These are phyloP conservation scores for Pestalotiopsis fici DNA, from an alignment of 2,329 filamentous ascomycete species.

Conservation along the genomic window DNA sequence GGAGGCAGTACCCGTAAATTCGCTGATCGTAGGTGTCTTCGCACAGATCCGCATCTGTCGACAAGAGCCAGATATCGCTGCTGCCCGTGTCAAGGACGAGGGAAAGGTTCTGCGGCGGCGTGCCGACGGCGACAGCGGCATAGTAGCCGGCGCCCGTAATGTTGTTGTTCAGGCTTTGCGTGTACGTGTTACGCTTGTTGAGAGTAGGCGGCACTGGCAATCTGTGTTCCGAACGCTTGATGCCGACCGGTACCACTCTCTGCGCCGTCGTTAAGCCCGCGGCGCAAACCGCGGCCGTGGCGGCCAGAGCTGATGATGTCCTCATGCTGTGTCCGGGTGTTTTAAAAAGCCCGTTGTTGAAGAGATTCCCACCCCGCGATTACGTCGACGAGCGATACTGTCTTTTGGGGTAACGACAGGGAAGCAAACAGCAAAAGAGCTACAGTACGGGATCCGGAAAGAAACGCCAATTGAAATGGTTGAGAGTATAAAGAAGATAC, in stretches of 20 bases:
- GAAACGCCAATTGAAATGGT: too few relatives aligned
- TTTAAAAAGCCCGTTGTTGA: not conserved
- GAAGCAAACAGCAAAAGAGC: too few relatives aligned
- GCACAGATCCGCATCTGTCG: conserved; percentile 39
- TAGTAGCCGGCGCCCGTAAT: conserved; percentile 5
- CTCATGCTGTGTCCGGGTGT: not conserved
- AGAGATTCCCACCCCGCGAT: not conserved
- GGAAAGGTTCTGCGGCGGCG: conserved; percentile 54
- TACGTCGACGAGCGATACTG: not conserved
- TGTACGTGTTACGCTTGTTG: conserved; percentile 3
- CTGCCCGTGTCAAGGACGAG: conserved; percentile 65
- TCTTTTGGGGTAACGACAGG: too few relatives aligned
- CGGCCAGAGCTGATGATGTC: not conserved
- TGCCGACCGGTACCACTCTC: conserved; percentile 4
- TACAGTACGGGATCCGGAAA: too few relatives aligned
- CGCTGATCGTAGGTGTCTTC: conserved; percentile 33
- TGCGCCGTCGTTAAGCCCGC: not conserved
- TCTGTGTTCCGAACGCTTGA: not conserved
- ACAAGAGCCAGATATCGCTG: conserved; percentile 62
- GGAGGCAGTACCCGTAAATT: conserved; percentile 34
- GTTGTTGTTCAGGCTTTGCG: conserved; percentile 6
- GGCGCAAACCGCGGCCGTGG: not conserved
- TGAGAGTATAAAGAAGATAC: too few relatives aligned
- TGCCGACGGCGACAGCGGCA: conserved; percentile 58
- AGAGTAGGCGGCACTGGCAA: not conserved